phyloP scores from a whole-genome alignment of 805 yeast species.

The Candida nanaspora region DNA sequence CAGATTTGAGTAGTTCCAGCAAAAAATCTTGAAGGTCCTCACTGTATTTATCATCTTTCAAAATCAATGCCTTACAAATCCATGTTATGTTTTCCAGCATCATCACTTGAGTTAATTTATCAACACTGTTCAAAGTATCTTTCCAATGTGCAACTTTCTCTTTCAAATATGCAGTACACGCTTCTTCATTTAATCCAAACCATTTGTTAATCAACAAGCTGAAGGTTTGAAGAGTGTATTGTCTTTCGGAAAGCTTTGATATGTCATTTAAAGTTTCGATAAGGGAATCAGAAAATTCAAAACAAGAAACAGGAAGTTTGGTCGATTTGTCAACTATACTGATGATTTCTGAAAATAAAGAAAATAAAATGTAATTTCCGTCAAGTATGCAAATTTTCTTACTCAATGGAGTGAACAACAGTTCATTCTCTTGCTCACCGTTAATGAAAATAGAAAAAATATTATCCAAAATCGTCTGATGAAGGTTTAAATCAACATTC shows the following conservation, averaged over 20 bases:
- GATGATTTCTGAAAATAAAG: slow-evolving; percentile 37
- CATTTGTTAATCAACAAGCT: slow-evolving; percentile 55
- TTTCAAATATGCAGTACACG: slow-evolving; percentile 5
- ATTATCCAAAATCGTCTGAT: slow-evolving; percentile 37
- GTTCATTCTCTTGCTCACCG: slow-evolving; percentile 7
- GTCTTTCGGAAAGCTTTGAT: slow-evolving; percentile 28
- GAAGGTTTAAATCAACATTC: slow-evolving; percentile 32
- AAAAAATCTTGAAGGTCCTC: slow-evolving; percentile 26
- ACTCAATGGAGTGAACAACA: slow-evolving; percentile 14
- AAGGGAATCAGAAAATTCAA: slow-evolving; percentile 10
- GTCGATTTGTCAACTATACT: slow-evolving; percentile 44
- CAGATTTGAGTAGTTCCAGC: slow-evolving; percentile 26
- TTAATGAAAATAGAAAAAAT: slow-evolving; percentile 29
- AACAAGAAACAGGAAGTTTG: slow-evolving; percentile 14
- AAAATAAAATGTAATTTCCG: slow-evolving; percentile 27
- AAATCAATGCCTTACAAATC: slow-evolving; percentile 63
- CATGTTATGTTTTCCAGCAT: slow-evolving; percentile 56
- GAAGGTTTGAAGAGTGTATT: slow-evolving; percentile 51
- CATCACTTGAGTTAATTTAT: slow-evolving; percentile 10
- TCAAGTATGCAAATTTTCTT: slow-evolving; percentile 14
- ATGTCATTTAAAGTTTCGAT: slow-evolving; percentile 10
- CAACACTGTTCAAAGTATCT: neutral
- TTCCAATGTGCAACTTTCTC: slow-evolving; percentile 6
- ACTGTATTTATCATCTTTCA: slow-evolving; percentile 44
- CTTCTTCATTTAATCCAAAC: slow-evolving; percentile 16